Evolutionary conservation across 2,329 filamentous ascomycete genomes (phyloP).

Genomic region (Phaeosphaeria sp.): DNA sequence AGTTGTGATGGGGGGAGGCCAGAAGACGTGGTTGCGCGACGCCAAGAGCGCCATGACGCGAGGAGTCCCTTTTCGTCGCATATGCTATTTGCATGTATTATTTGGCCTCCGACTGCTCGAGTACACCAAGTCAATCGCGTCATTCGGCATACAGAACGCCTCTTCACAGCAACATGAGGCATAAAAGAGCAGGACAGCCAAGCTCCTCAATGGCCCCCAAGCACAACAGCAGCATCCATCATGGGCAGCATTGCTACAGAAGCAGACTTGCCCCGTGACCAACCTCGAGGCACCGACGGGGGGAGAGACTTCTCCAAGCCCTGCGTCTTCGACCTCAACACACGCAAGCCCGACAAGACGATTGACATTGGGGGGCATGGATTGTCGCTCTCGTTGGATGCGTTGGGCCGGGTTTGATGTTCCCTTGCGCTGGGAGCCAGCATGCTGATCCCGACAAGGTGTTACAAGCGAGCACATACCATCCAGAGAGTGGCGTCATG

Average conservation of each 20-base stretch:
- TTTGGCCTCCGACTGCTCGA: background rate
- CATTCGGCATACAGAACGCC: background rate
- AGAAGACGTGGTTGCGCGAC: background rate
- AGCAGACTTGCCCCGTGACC: background rate
- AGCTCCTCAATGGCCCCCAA: background rate
- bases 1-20: background rate
- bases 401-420: conserved; percentile 9
- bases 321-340: conserved; percentile 9
- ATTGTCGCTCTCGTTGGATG: conserved; percentile 13
- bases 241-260: conserved; percentile 2
- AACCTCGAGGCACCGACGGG: background rate
- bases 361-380: conserved; percentile 15
- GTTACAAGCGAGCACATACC: conserved; percentile 17
- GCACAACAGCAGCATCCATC: background rate
- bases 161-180: background rate
- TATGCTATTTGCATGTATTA: background rate
- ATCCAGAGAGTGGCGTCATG: conserved; percentile 12
- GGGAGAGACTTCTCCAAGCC: conserved; percentile 8
- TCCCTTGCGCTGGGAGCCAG: background rate
- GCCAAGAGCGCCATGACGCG: conserved; percentile 4
- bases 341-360: conserved; percentile 10
- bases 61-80: conserved; percentile 3
- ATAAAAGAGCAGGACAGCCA: background rate
- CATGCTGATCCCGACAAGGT: conserved; percentile 8
- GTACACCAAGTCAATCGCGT: background rate